Conservation (phyloP, 1,284 basidiomycete genomes). For the Sparassis latifolia region DNA sequence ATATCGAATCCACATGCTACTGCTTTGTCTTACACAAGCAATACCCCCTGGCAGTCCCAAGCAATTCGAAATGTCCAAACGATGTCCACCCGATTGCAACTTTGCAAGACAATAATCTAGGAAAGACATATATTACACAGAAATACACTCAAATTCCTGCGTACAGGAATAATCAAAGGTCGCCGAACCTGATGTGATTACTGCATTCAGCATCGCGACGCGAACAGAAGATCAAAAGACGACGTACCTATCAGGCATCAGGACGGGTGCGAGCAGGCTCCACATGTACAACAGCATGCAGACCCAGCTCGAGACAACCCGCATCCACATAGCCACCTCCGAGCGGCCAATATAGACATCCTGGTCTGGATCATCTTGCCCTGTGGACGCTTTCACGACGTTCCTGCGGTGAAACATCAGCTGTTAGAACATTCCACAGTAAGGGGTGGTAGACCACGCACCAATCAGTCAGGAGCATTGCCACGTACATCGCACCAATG, state of each 20-base stretch:
- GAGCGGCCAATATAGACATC: slow-evolving; percentile 95
- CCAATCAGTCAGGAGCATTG: slow-evolving; percentile 99
- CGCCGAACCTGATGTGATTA: not conserved
- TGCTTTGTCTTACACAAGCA: too few species aligned
- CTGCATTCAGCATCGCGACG: not conserved
- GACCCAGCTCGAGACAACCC: slow-evolving; percentile 92
- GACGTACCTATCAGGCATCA: slow-evolving; percentile 78
- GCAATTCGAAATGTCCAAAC: too few species aligned
- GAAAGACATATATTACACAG: too few species aligned
- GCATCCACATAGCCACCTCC: slow-evolving; percentile 99
- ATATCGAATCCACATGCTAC: too few species aligned
- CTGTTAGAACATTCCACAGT: not conserved
- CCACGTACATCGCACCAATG: slow-evolving; percentile 96
- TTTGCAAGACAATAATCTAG: too few species aligned
- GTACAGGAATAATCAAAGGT: not conserved
- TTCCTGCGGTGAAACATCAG: slow-evolving; percentile 46
- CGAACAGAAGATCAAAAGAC: not conserved
- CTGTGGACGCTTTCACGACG: slow-evolving; percentile 42
- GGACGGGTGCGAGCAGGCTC: slow-evolving; percentile 85
- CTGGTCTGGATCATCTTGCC: slow-evolving; percentile 42
- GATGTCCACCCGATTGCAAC: too few species aligned
- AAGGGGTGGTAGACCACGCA: slow-evolving; percentile 33
- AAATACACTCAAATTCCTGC: too few species aligned
- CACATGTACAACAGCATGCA: slow-evolving; percentile 87
- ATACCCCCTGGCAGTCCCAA: too few species aligned